Conservation (phyloP, 768 basidiomycete species). For the Boletus huronensis region DNA sequence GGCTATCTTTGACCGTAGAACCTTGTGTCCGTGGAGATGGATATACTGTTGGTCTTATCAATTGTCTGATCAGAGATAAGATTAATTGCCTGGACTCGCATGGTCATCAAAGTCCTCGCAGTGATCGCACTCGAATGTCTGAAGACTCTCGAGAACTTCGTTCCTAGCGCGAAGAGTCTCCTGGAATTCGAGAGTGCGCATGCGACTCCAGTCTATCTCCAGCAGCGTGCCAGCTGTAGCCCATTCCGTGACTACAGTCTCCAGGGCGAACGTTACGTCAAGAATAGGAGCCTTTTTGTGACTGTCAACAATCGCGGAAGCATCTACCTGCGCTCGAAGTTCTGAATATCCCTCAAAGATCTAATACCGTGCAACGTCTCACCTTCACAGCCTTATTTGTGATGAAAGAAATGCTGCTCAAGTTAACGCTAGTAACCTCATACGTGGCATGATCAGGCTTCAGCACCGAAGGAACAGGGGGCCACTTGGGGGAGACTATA, state of each 20-base stretch:
- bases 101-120: conserved; percentile 74
- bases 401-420: conserved; percentile 74
- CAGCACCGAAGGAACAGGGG: conserved; percentile 49
- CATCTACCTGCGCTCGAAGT: conserved; percentile 56
- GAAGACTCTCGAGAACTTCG: conserved; percentile 42
- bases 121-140: conserved; percentile 44
- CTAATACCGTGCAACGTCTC: conserved; percentile 46
- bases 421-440: conserved; percentile 59
- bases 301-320: conserved; percentile 61
- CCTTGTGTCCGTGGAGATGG: conserved; percentile 69
- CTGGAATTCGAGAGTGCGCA: conserved; percentile 88
- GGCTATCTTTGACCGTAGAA: conserved; percentile 71
- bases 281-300: conserved; percentile 62
- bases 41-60: conserved; percentile 54
- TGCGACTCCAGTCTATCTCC: conserved; percentile 83
- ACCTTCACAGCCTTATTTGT: conserved; percentile 75
- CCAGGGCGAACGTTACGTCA: conserved; percentile 50
- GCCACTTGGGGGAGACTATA: conserved; percentile 75
- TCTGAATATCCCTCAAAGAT: background rate
- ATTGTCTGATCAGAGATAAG: conserved; percentile 1
- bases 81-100: conserved; percentile 44
- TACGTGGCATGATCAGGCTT: conserved; percentile 55
- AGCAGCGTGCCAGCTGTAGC: conserved; percentile 41
- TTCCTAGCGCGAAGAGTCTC: conserved; percentile 67
- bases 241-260: conserved; percentile 57